Conservation (phyloP, 176 grass and related monocot genomes). For the Stipa capillata region DNA sequence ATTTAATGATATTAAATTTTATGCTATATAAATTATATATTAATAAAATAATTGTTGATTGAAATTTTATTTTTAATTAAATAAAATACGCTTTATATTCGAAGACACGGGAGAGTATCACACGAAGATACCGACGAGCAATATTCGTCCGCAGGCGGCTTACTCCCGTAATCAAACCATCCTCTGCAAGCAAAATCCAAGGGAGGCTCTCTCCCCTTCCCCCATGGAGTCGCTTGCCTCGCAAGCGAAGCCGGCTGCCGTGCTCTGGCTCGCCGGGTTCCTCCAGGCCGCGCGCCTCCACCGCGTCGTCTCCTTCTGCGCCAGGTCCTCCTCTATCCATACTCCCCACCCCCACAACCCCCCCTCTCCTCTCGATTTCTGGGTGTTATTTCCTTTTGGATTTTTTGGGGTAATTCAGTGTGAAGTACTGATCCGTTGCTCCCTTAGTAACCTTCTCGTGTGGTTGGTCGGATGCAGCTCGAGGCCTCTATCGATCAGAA, state of each 20-base stretch:
- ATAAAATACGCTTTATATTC: too few species aligned
- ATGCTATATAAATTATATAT: too few species aligned
- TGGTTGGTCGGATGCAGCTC: conserved; percentile 46
- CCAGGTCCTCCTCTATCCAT: conserved; percentile 51
- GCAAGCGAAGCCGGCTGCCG: conserved; percentile 44
- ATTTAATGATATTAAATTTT: too few species aligned
- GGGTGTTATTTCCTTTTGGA: background rate
- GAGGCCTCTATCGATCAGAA: conserved; percentile 51
- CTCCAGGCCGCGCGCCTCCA: conserved; percentile 75
- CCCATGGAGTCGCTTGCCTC: conserved; percentile 54
- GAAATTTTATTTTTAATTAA: too few species aligned
- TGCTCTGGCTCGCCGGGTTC: conserved; percentile 84
- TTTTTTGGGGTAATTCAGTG: background rate
- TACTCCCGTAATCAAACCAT: conserved; percentile 6
- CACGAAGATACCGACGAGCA: too few species aligned
- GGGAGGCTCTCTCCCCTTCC: background rate
- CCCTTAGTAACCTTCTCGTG: background rate
- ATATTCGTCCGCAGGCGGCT: background rate
- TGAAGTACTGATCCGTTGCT: background rate
- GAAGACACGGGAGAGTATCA: too few species aligned
- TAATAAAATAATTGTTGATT: too few species aligned
- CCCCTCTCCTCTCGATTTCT: background rate
- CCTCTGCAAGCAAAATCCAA: background rate
- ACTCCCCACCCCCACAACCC: too few species aligned
- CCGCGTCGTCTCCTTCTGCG: conserved; percentile 59